Evolutionary conservation across 345 rosid genomes (phyloP).

Genomic region (Carallia brachiata): DNA sequence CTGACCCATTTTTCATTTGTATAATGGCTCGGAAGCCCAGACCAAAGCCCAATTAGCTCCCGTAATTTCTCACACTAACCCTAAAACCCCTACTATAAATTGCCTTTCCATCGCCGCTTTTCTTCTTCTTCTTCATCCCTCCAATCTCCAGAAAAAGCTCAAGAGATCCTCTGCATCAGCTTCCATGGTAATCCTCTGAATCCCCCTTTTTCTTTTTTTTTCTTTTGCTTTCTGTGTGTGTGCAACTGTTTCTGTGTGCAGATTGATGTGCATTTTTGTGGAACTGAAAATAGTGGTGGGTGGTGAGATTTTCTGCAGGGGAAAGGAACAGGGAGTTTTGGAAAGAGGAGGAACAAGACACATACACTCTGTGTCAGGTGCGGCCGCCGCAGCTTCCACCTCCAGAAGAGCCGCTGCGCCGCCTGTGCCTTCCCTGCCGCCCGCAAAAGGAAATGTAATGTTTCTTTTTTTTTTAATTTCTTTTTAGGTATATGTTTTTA

Average conservation of each 20-base stretch:
- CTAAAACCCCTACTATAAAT: constrained; percentile 20
- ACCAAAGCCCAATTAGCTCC: neutral
- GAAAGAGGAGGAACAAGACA: constrained; percentile 98
- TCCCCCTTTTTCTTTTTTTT: neutral
- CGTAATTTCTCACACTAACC: neutral
- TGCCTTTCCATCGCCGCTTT: neutral
- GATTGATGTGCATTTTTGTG: no score
- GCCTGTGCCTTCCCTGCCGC: constrained; percentile 96
- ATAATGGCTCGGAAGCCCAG: no score
- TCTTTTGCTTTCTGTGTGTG: neutral
- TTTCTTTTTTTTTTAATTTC: neutral
- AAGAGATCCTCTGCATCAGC: constrained; percentile 30
- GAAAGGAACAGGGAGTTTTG: constrained; percentile 97
- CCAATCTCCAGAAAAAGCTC: neutral
- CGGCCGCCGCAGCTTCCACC: constrained; percentile 97
- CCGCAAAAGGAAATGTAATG: constrained; percentile 84
- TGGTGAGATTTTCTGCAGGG: constrained; percentile 44
- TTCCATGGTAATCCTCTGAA: constrained; percentile 17
- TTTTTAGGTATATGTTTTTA: neutral
- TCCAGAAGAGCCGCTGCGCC: constrained; percentile 95
- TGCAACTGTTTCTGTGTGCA: no score
- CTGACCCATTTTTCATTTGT: no score
- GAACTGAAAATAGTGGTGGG: neutral
- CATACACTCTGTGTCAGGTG: constrained; percentile 99
- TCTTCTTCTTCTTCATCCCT: neutral